phyloP scores from a whole-genome alignment of 2,329 filamentous ascomycete species.

The Calycina marina region DNA sequence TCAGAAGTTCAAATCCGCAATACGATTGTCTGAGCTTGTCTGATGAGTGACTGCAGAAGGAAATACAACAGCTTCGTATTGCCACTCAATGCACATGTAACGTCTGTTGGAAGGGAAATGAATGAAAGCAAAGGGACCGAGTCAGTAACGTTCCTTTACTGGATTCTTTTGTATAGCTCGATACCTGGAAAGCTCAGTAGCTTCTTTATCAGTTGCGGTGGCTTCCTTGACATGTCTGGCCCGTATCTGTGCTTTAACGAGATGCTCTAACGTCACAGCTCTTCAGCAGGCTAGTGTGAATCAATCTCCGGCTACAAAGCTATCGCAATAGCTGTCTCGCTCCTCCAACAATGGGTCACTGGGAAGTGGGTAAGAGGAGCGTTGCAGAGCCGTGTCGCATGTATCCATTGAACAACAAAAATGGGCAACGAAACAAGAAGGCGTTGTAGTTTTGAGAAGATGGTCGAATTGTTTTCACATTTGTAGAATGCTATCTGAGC shows the following conservation, averaged over 20 bases:
- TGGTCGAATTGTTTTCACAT: slow-evolving; percentile 21
- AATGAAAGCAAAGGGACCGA: no score
- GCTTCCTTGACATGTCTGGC: no score
- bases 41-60: no score
- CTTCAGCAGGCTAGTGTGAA: slow-evolving; percentile 38
- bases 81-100: no score
- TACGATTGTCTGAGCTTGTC: no score
- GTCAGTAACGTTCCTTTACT: no score
- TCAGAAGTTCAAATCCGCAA: no score
- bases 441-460: slow-evolving; percentile 17
- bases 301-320: slow-evolving; percentile 24
- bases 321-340: slow-evolving; percentile 22
- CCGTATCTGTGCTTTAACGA: slow-evolving; percentile 55
- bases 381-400: slow-evolving; percentile 17
- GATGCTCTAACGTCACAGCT: slow-evolving; percentile 45
- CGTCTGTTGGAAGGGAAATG: no score
- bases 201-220: not conserved
- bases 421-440: slow-evolving; percentile 4
- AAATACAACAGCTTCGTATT: no score
- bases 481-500: slow-evolving; percentile 21
- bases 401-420: slow-evolving; percentile 5
- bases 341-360: slow-evolving; percentile 22
- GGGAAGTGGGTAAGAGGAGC: slow-evolving; percentile 22
- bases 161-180: no score
- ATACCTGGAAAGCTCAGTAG: no score